Percentiles rank a stretch among this genome's conserved stretches.
These are phyloP conservation scores for Colletotrichum viniferum DNA, from an alignment of 2,329 filamentous ascomycete genomes.

Conservation along the genomic window DNA sequence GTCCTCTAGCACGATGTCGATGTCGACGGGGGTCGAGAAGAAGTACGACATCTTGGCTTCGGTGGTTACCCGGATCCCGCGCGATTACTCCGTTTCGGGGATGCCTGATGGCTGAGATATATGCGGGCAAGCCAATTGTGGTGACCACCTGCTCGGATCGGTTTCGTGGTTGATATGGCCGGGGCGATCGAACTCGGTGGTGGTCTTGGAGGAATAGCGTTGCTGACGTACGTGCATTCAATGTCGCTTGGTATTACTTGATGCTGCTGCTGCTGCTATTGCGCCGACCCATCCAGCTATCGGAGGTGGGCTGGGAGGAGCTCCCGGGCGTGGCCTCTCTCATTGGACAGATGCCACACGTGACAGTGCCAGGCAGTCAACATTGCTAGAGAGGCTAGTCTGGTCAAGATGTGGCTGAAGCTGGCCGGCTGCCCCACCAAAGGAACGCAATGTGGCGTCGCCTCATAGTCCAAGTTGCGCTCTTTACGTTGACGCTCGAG, in stretches of 20 bases:
- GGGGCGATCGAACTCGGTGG: background rate
- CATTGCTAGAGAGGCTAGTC: background rate
- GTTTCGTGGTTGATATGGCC: background rate
- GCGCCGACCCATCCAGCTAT: background rate
- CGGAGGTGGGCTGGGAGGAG: conserved; percentile 10
- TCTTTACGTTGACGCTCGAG: background rate
- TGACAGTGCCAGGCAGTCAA: background rate
- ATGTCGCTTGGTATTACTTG: background rate
- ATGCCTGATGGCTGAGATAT: too few relatives aligned
- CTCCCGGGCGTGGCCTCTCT: background rate
- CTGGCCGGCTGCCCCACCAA: background rate
- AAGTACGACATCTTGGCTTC: conserved; percentile 84
- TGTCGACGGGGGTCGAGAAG: conserved; percentile 97
- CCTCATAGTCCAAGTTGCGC: background rate
- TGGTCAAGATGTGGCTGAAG: background rate
- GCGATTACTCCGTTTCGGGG: background rate
- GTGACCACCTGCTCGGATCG: background rate
- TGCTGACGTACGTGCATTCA: conserved; percentile 13
- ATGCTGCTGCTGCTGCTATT: background rate
- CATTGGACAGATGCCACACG: background rate
- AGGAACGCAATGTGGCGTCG: background rate
- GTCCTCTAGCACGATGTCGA: conserved; percentile 97
- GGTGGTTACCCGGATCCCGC: conserved; percentile 12
- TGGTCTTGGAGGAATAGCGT: background rate
- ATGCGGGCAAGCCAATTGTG: background rate